A percentile compares a stretch with the other conserved stretches of the same genome.
Evolutionary conservation across 805 yeast species (phyloP).

Genomic region (Saturnispora sanitii): DNA sequence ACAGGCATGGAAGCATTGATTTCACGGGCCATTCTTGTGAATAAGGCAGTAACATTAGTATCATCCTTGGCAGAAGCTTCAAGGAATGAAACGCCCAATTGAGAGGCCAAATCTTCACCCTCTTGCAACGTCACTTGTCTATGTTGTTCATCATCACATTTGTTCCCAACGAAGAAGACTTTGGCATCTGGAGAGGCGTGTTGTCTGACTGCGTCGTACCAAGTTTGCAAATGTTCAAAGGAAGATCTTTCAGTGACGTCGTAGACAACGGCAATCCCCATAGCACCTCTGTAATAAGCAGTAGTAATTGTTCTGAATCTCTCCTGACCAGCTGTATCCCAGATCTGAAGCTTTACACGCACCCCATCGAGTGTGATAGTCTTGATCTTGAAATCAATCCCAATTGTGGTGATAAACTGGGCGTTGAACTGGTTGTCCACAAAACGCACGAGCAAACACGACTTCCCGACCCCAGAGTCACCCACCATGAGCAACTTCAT

Average conservation of each 20-base stretch:
- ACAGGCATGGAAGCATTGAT: conserved; percentile 67
- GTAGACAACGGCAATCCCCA: conserved; percentile 76
- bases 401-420: conserved; percentile 92
- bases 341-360: conserved; percentile 85
- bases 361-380: conserved; percentile 90
- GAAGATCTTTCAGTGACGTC: conserved; percentile 86
- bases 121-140: conserved; percentile 85
- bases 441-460: conserved; percentile 84
- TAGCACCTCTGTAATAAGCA: conserved; percentile 86
- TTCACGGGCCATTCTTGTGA: conserved; percentile 77
- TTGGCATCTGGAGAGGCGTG: conserved; percentile 96
- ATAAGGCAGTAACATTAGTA: conserved; percentile 83
- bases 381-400: conserved; percentile 95
- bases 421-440: conserved; percentile 97
- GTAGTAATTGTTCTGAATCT: conserved; percentile 89
- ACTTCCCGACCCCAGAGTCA: conserved; percentile 82
- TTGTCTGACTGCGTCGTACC: conserved; percentile 94
- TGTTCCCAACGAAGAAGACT: conserved; percentile 89
- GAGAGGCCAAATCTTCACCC: conserved; percentile 81
- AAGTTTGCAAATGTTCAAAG: conserved; percentile 83
- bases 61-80: conserved; percentile 96
- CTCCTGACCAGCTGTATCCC: conserved; percentile 99
- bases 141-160: conserved; percentile 80
- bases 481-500: conserved; percentile 90
- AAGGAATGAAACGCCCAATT: conserved; percentile 79